Evolutionary conservation across 441 rosid genomes (phyloP), one percentile per base, ranked within the genome.

Genomic region (Adansonia rubrostipa): DNA sequence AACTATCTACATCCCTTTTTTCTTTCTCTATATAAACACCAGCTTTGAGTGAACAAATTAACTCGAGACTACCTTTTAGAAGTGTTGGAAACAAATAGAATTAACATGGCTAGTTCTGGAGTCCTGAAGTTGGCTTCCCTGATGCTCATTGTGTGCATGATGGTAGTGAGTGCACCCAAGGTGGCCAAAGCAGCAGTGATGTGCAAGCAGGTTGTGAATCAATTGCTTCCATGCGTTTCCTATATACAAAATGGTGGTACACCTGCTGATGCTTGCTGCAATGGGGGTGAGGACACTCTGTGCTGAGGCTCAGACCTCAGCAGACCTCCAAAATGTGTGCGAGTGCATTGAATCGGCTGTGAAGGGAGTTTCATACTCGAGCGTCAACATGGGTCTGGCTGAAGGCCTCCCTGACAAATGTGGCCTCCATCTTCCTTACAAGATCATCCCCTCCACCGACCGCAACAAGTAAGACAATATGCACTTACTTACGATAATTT

Each of bases 301-400:
- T 77, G 5, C 0, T 0, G 24, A 80, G 0, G 92, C 92, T 13
- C 36, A 9, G 60, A 81, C 89, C 45, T 82, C 89, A 5, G 74
- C 81, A 0, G 77, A 81, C 64, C 90, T 91, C 58, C 87, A 82
- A n/a, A 14, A 54, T 7, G 82, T 86, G 15, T 92, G 96, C 75
- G 70, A 0, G 17, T 92, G 93, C 88, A 48, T 90, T 78, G 65
- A 86, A 11, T 6, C 0, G 4, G 56, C 78, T 33, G 19, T 75
- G 2, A 19, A 45, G 60, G 17, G 45, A 1, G 10, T 19, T 1
- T 1, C 6, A 13, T 17, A 81, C 62, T 6, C 64, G 6, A 72
- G 45, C 15, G 5, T 67, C 76, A 79, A 77, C 78, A 53, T 14
- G 22, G 14, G 28, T 24, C n/a, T 56, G 0, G 84, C 82, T 3